Evolutionary conservation across 2,329 filamentous ascomycete species (phyloP), one percentile per base, ranked within the genome.

Genomic region (Penicillium crustosum): DNA sequence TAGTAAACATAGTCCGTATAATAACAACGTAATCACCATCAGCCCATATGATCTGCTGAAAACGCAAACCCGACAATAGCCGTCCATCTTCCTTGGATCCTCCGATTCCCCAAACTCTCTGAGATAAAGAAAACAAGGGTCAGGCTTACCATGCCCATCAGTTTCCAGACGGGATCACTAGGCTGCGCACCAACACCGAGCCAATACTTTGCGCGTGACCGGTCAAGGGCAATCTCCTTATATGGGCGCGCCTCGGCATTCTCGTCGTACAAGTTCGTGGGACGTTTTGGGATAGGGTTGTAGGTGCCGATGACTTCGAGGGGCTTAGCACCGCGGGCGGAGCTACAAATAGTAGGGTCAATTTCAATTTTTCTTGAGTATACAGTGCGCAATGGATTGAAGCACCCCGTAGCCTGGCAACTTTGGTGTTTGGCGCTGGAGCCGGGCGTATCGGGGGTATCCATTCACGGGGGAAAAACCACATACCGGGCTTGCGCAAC

Each of bases 101-200:
- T 43, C 13, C 25, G 12, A 33, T 29, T 43, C n/a, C 44, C n/a
- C 15, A n/a, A 48, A 53, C 23, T 47, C 23, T 50, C 50, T 13
- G 23, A 31, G 23, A 29, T 31, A 21, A 33, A 35, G n/a, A 51
- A 51, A 53, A 49, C 23, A 38, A 39, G 45, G 44, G 36, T 39
- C 23, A 29, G 44, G 69, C 79, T 62, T 72, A 93, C 91, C 90
- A 96, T 89, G 55, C 84, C 85, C 67, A 99, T 79, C 68, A 97
- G 76, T 72, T 91, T 83, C 93, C 93, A 96, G 36, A 89, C 90
- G 3, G 90, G 87, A 66, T 97, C 91, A 61, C 89, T 93, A 10
- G 94, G 94, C 78, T 99, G 94, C 55, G 94, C 94, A 1, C 94
- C 94, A 4, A 97, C 93, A 73, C 94, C 94, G 36, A 99, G 83